Base-by-base conservation (phyloP, 139 green algal genomes). In the Chlamydomonas sphaeroides region DNA sequence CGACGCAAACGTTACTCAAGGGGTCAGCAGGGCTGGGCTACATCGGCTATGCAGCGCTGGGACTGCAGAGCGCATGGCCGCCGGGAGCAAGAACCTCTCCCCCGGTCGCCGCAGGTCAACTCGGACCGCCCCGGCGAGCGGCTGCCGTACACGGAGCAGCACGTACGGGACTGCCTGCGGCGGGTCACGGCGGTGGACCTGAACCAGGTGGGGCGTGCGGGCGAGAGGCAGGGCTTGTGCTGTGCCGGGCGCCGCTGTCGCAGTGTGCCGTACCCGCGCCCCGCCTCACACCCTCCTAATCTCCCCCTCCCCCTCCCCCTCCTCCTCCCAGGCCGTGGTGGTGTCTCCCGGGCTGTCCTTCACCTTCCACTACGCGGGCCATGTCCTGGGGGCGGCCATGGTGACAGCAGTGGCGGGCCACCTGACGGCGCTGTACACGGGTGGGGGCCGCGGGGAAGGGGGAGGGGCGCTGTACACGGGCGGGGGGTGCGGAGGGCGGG, bases 331-430 rank as follows among this genome's bases (percentile, higher is more conserved):
- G 45, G 59, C 35, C 38, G 41, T 57, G 23, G 41, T 66, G 45
- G 73, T 86, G 59, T 76, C 62, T 17, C 75, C 75, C n/a, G 72
- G 81, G 7, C 63, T 95, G 23, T 63, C 84, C 48, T 76, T 95
- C 66, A 86, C 42, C 26, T 81, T 89, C 61, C 89, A 94, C 87
- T 95, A 95, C 61, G 93, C 90, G 7, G 91, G 89, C 5, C 89
- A 96, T 73, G 90, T 96, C 71, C 75, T 97, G 69, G 88, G 93
- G 2, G 88, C 89, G 20, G 90, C 88, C 33, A 94, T 95, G 91
- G 92, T 96, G 42, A 68, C 91, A 42, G 83, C 88, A 30, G 73
- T 57, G 26, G 84, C 87, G 25, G 85, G 82, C 10, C 49, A 63
- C 32, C 65, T 79, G 25, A 89, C 62, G 3, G 85, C 90, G 2